Base-by-base conservation (phyloP, 2,329 filamentous ascomycete species). In the Cladosporium sp. region DNA sequence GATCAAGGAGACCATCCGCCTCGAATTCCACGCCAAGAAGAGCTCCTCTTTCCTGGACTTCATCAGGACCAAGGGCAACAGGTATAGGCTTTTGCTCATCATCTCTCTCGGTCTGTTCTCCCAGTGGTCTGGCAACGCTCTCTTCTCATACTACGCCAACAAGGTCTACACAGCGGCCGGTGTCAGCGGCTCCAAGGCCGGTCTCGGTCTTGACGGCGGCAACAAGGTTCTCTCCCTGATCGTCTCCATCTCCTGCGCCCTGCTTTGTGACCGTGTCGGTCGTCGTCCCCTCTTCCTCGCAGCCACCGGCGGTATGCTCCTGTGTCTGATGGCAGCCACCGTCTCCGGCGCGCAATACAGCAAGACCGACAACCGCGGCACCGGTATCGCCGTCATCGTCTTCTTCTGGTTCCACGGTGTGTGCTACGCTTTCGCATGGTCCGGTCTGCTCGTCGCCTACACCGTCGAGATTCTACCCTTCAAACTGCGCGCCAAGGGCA, bases 1-100 rank as follows among this genome's bases (percentile, higher is more conserved):
- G 77, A 91, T 91, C 76, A 84, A 84, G 71, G 83, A 88, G 72
- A 88, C 87, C 14, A 84, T 90, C 64, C 77, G 79, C 61, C 77
- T 87, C 66, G 88, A 90, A 43, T 64, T 64, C 62, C 13, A 18
- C 10, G 56, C 62, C 21, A 63, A 64, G 54, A 64, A 64, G 62
- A 71, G 82, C 30, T 64, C 62, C 43, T 49, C 82, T 67, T 90
- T 88, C 74, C 67, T 84, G 18, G 86, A 89, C 72, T 88, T 90
- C 70, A 70, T 90, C 84, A 65, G 76, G 57, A 82, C 80, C 5
- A 78, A 78, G 30, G 84, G 82, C 48, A 86, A 86, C 71, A 79
- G 84, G 36, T 81, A 82, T 67, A 79, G 84, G 28, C 75, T 85
- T 30, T 70, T 84, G 51, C 83, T 87, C 62, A 76, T 82, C 25